Percentiles rank a stretch among this genome's conserved stretches.
These are phyloP conservation scores for Turritis glabra DNA, from an alignment of 345 rosid species.

Conservation along the genomic window DNA sequence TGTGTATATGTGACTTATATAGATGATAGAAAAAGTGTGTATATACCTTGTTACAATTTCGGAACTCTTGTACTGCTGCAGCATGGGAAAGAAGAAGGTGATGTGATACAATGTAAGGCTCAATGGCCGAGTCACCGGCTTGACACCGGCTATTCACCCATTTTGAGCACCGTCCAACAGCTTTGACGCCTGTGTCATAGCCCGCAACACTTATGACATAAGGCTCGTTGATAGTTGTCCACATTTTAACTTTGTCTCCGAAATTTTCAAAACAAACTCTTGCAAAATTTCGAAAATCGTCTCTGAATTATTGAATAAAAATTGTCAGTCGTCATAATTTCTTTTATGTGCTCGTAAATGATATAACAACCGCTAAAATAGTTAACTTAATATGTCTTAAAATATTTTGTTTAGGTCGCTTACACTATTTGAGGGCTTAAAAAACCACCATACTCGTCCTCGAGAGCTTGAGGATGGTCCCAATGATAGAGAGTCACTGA, in stretches of 20 bases:
- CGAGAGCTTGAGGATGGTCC: conserved; percentile 52
- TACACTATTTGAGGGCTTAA: conserved; percentile 44
- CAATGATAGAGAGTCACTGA: conserved; percentile 50
- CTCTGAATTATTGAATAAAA: conserved; percentile 18
- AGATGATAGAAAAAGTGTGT: neutral
- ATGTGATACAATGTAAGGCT: conserved; percentile 37
- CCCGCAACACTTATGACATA: conserved; percentile 27
- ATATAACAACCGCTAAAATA: neutral
- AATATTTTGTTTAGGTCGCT: conserved; percentile 11
- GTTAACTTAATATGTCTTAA: neutral
- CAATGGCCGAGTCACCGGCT: conserved; percentile 38
- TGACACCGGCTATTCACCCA: conserved; percentile 30
- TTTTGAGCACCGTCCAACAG: conserved; percentile 39
- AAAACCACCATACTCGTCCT: conserved; percentile 52
- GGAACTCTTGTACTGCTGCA: conserved; percentile 30
- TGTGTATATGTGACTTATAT: neutral
- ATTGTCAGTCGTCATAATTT: neutral
- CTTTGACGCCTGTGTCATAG: conserved; percentile 33
- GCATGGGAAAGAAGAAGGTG: conserved; percentile 40
- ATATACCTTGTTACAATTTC: conserved; percentile 30
- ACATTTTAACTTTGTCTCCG: conserved; percentile 50
- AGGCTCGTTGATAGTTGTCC: conserved; percentile 60
- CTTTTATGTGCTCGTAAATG: neutral
- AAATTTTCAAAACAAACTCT: conserved; percentile 44
- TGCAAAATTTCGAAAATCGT: conserved; percentile 46